These are phyloP conservation scores for Talaromyces sp. DNA, from an alignment of 2,329 filamentous ascomycete species.

Conservation along the genomic window DNA sequence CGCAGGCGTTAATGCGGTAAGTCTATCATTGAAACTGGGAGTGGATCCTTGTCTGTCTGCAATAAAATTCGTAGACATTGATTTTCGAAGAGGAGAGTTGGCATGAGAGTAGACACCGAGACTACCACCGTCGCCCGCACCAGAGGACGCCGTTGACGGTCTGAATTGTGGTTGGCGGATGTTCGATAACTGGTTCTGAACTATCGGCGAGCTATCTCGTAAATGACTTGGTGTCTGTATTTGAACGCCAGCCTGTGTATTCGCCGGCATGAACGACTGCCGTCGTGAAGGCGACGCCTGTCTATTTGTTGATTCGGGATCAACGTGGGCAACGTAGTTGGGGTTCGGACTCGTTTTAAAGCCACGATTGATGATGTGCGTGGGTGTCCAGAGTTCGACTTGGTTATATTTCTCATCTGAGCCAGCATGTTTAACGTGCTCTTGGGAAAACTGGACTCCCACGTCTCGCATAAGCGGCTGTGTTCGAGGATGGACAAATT, in stretches of 20 bases:
- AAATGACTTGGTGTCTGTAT: constrained; percentile 42
- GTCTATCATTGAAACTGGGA: constrained; percentile 32
- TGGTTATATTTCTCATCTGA: constrained; percentile 46
- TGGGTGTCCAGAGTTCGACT: constrained; percentile 59
- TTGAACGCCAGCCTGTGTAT: constrained; percentile 26
- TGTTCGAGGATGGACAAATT: constrained; percentile 87
- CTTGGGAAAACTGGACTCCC: constrained; percentile 66
- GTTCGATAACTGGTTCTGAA: constrained; percentile 32
- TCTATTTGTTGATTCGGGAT: constrained; percentile 55
- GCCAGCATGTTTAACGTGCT: constrained; percentile 31
- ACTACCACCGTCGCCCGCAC: constrained; percentile 63
- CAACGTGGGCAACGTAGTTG: constrained; percentile 67
- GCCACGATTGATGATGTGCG: constrained; percentile 62
- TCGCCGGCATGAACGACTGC: constrained; percentile 14
- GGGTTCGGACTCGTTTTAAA: constrained; percentile 81
- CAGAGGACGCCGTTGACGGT: constrained; percentile 29
- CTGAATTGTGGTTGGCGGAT: constrained; percentile 54
- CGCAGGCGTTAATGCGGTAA: constrained; percentile 33
- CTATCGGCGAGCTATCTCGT: constrained; percentile 44
- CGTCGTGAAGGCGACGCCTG: constrained; percentile 18
- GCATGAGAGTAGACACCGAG: constrained; percentile 75
- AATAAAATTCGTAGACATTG: constrained; percentile 55
- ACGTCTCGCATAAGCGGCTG: constrained; percentile 74
- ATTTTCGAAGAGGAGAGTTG: constrained; percentile 77
- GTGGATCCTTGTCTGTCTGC: constrained; percentile 33